Conservation (phyloP, 148 eudicot species). For the Amaranthus palmeri region DNA sequence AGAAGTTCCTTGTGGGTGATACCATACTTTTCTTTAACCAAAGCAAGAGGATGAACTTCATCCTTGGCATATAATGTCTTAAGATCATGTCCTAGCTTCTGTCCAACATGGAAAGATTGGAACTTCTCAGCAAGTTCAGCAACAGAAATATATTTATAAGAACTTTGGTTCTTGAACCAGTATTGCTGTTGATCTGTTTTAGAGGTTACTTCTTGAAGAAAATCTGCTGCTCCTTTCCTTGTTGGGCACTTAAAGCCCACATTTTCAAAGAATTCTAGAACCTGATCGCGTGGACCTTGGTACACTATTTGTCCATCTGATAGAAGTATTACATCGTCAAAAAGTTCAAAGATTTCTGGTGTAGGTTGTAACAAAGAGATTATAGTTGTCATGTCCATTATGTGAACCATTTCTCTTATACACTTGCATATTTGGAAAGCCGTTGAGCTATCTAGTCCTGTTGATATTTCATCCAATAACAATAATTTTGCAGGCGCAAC, state of each 20-base stretch:
- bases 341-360: constrained; percentile 65
- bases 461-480: constrained; percentile 78
- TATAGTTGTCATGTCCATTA: constrained; percentile 65
- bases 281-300: constrained; percentile 66
- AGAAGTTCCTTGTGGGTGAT: constrained; percentile 49
- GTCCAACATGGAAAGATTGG: constrained; percentile 44
- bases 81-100: constrained; percentile 38
- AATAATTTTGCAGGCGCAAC: constrained; percentile 68
- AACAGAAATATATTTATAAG: constrained; percentile 45
- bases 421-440: constrained; percentile 63
- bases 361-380: constrained; percentile 75
- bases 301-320: constrained; percentile 73
- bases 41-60: constrained; percentile 47
- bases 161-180: constrained; percentile 42
- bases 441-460: constrained; percentile 78
- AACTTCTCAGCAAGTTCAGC: constrained; percentile 49
- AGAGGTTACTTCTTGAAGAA: constrained; percentile 81
- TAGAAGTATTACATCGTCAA: constrained; percentile 63
- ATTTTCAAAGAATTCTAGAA: constrained; percentile 53
- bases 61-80: constrained; percentile 45
- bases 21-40: constrained; percentile 54
- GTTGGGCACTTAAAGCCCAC: constrained; percentile 68
- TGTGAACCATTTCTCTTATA: constrained; percentile 67
- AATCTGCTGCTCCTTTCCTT: constrained; percentile 74
- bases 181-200: constrained; percentile 70